Evolutionary conservation across 192 early-diverging fungal species (phyloP), one percentile per base, ranked within the genome.

Genomic region (Glomus cerebriforme): DNA sequence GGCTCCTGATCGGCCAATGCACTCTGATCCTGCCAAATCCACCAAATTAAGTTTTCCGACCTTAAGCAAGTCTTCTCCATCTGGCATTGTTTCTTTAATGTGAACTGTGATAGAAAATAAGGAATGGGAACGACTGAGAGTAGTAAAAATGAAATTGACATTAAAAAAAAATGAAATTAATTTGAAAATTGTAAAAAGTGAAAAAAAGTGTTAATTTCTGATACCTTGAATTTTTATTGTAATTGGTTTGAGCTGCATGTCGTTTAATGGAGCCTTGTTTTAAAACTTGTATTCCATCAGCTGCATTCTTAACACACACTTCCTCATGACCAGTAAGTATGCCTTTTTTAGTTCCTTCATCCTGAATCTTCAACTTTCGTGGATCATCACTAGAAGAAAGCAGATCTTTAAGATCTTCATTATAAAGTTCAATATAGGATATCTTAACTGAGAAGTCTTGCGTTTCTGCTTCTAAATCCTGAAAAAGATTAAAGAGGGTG

Each of bases 1-100:
- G 0, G 95, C 97, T 7, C 96, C 98, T 1, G 95, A 94, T 32
- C 94, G 91, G 1, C 92, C 92, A 79, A 97, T 95, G 80, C 97
- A 96, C 74, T 99, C 97, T 49, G 93, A 95, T 7, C 98, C 97
- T 0, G 98, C 97, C 76, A 99, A 80, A 83, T 99, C 98, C 0
- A 99, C 98, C 27, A 99, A 86, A 80, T 98, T 97, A 19, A 99
- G 85, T 74, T 99, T 99, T 24, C 96, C 97, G 58, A 96, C 88
- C 84, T 95, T 96, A n/a, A 96, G 77, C 1, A 97, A 81, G 54
- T 96, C 95, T 77, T 97, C 94, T 32, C 96, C 95, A 49, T 94
- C 93, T 8, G 90, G 79, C 0, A 89, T 86, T 0, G 90, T 87
- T 82, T 99, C 97, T 77, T 92, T 93, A 26, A 95, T 94, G 81